phyloP scores from a whole-genome alignment of 129 eudicot genomes.

The Lactuca sativa region DNA sequence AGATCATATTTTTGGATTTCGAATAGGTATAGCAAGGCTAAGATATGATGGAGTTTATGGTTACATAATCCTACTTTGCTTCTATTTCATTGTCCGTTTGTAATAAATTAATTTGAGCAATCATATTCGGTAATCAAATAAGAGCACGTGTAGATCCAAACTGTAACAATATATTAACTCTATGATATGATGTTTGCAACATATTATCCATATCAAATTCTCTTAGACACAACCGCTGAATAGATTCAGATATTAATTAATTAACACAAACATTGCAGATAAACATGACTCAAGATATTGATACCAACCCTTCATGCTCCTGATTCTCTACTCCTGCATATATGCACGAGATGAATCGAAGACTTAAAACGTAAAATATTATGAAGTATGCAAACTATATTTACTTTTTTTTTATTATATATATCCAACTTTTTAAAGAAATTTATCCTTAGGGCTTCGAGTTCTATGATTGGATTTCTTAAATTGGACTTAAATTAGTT shows the following conservation, averaged over 20 bases:
- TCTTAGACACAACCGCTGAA: slow-evolving; percentile 25
- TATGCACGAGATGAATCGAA: background rate
- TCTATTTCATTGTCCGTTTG: no score
- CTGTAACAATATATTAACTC: background rate
- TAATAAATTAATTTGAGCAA: background rate
- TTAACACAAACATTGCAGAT: slow-evolving; percentile 16
- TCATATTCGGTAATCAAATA: background rate
- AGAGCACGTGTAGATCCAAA: background rate
- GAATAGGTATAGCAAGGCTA: no score
- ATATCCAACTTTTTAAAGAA: background rate
- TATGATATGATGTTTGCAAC: background rate
- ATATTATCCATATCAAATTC: slow-evolving; percentile 20
- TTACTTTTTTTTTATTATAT: background rate
- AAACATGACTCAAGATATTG: slow-evolving; percentile 9
- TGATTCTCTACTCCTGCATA: slow-evolving; percentile 36
- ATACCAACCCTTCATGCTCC: slow-evolving; percentile 12
- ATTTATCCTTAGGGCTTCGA: slow-evolving; percentile 1
- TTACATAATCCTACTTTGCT: no score
- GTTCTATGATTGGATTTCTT: background rate
- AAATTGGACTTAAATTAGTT: no score
- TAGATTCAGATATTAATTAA: background rate
- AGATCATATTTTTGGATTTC: no score
- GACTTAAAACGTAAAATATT: background rate
- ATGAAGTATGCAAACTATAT: background rate
- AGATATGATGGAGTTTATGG: no score